A percentile compares a stretch with the other conserved stretches of the same genome.
phyloP scores from a whole-genome alignment of 306 rosid genomes.

The Fragaria iinumae region DNA sequence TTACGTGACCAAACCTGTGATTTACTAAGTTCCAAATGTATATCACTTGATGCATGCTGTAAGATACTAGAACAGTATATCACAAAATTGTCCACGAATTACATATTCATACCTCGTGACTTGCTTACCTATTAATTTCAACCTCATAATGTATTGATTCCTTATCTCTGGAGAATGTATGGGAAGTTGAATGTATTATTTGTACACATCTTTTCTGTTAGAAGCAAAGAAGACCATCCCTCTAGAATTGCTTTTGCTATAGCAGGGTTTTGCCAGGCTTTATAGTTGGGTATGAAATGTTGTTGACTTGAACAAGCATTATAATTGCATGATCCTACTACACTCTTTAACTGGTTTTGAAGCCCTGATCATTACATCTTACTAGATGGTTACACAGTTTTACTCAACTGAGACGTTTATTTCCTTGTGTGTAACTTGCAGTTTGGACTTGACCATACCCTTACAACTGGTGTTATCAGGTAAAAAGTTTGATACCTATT shows the following conservation, averaged over 20 bases:
- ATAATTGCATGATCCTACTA: neutral
- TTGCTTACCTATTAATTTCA: neutral
- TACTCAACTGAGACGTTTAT: constrained; percentile 15
- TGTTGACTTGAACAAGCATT: neutral
- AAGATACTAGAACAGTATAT: constrained; percentile 4
- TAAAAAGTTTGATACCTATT: constrained; percentile 21
- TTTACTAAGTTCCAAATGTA: neutral
- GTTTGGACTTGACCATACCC: constrained; percentile 99
- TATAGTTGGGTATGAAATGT: neutral
- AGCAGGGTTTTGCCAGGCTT: neutral
- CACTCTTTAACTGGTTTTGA: neutral
- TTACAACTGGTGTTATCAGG: constrained; percentile 96
- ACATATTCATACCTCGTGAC: neutral
- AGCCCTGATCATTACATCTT: constrained; percentile 7
- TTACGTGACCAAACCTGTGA: neutral
- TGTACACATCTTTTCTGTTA: neutral
- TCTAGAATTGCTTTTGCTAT: neutral
- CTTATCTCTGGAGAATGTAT: neutral
- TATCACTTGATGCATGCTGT: neutral
- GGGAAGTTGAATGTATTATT: neutral
- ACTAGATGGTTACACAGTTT: constrained; percentile 2
- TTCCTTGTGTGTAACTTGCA: constrained; percentile 40
- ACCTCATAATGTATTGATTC: neutral
- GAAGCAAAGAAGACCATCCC: neutral
- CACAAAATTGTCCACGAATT: neutral